These are phyloP conservation scores for Alternaria brassicae DNA, from an alignment of 2,329 filamentous ascomycete genomes.

Conservation along the genomic window DNA sequence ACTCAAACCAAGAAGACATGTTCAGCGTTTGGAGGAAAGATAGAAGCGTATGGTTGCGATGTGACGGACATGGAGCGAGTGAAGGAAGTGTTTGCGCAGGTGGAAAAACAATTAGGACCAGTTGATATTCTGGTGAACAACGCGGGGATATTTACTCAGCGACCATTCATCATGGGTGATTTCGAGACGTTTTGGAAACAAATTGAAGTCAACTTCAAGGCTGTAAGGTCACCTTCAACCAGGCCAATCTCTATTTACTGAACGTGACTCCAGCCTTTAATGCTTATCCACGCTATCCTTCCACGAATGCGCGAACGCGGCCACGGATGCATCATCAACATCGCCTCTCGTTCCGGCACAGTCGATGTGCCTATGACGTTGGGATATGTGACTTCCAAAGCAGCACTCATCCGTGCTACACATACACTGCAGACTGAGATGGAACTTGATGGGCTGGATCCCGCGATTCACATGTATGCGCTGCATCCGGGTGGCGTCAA, in stretches of 20 bases:
- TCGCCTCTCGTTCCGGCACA: slow-evolving; percentile 37
- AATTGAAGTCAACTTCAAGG: slow-evolving; percentile 46
- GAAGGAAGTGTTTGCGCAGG: slow-evolving; percentile 19
- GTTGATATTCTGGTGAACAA: slow-evolving; percentile 42
- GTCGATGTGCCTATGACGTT: slow-evolving; percentile 44
- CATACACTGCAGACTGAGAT: slow-evolving; percentile 43
- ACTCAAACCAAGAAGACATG: slow-evolving; percentile 33
- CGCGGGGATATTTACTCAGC: slow-evolving; percentile 36
- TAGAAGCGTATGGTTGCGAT: slow-evolving; percentile 31
- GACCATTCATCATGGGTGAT: slow-evolving; percentile 37
- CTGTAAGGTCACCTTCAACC: neutral
- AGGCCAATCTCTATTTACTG: neutral
- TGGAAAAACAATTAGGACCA: slow-evolving; percentile 30
- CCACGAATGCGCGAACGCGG: slow-evolving; percentile 33
- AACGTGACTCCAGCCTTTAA: slow-evolving; percentile 25
- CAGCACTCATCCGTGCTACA: slow-evolving; percentile 38
- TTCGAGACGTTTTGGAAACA: slow-evolving; percentile 39
- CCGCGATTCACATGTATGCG: slow-evolving; percentile 39
- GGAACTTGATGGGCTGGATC: slow-evolving; percentile 37
- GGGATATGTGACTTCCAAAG: slow-evolving; percentile 40
- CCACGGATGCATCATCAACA: slow-evolving; percentile 43
- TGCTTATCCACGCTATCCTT: slow-evolving; percentile 35
- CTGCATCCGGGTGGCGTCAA: slow-evolving; percentile 43
- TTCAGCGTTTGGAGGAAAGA: slow-evolving; percentile 27
- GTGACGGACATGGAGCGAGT: slow-evolving; percentile 26